Evolutionary conservation across 2,329 filamentous ascomycete genomes (phyloP), one percentile per base, ranked within the genome.

Genomic region (Alternaria hordeiaustralica): DNA sequence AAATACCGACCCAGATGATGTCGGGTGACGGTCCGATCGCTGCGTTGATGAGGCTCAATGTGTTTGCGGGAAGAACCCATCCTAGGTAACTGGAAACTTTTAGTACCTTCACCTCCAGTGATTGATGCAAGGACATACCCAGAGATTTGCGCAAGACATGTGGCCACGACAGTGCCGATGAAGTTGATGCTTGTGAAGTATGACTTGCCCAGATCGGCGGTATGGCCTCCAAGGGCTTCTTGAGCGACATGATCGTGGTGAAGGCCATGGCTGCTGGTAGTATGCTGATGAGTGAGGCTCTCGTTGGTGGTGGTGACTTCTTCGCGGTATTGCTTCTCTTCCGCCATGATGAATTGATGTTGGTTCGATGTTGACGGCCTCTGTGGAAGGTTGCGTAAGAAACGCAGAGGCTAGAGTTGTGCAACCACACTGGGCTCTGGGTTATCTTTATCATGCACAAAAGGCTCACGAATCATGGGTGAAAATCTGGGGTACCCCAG

Each of bases 1-100:
- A 77, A 25, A 80, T 74, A 18, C 76, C 70, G 1, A 81, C 75
- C 77, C 77, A 81, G 30, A 78, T 79, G 61, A 79, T 76, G 64
- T 81, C 75, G 6, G 79, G 76, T 1, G 72, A 75, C 2, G 79
- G 79, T 3, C 79, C 79, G 55, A 80, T 79, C 8, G 78, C 75
- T n/a, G 70, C 72, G 58, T 80, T 80, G 67, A 80, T 80, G 8
- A 76, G 66, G 10, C 59, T 51, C n/a, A 77, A 60, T 1, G 72
- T 76, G 41, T 77, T 77, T 5, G 73, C 53, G 4, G 75, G 75
- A 3, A 77, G 66, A 2, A 76, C 73, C 75, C 74, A 76, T 33
- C 74, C 74, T 1, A 77, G 64, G 49, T 77, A 77, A 6, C 60
- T 62, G 20, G 8, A 20, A 11, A 4, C 12, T 33, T 20, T 63